A percentile compares a stretch with the other conserved stretches of the same genome.
Evolutionary conservation across 2,329 filamentous ascomycete genomes (phyloP).

Genomic region (Bipolaris oryzae): DNA sequence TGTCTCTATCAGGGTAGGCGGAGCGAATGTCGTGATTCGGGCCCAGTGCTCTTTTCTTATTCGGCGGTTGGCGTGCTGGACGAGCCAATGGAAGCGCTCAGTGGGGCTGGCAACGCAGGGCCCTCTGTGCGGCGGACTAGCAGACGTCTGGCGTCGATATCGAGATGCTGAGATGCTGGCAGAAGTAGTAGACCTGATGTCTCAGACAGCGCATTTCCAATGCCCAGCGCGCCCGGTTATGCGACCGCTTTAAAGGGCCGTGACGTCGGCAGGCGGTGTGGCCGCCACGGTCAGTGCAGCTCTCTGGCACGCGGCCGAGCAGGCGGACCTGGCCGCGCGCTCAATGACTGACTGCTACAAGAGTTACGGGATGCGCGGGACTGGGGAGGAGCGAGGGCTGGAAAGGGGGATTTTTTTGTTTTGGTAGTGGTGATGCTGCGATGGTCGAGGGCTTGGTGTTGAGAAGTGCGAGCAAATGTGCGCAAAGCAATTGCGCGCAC

Average conservation of each 20-base stretch:
- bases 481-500: slow-evolving; percentile 29
- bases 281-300: slow-evolving; percentile 45
- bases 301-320: slow-evolving; percentile 37
- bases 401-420: too few species aligned
- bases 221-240: slow-evolving; percentile 33
- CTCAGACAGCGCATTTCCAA: slow-evolving; percentile 46
- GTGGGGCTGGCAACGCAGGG: slow-evolving; percentile 41
- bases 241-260: slow-evolving; percentile 42
- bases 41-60: slow-evolving; percentile 37
- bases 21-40: slow-evolving; percentile 36
- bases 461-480: slow-evolving; percentile 27
- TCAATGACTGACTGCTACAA: neutral
- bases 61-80: slow-evolving; percentile 31
- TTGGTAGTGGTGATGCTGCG: slow-evolving; percentile 18
- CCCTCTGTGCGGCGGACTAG: slow-evolving; percentile 39
- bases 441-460: slow-evolving; percentile 22
- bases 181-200: slow-evolving; percentile 32
- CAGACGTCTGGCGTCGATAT: slow-evolving; percentile 44
- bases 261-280: slow-evolving; percentile 49
- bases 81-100: slow-evolving; percentile 44
- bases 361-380: slow-evolving; percentile 12
- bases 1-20: slow-evolving; percentile 44
- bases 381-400: neutral
- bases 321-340: slow-evolving; percentile 34
- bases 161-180: slow-evolving; percentile 40